phyloP scores from a whole-genome alignment of 805 yeast genomes.

The Wickerhamomyces ciferrii region DNA sequence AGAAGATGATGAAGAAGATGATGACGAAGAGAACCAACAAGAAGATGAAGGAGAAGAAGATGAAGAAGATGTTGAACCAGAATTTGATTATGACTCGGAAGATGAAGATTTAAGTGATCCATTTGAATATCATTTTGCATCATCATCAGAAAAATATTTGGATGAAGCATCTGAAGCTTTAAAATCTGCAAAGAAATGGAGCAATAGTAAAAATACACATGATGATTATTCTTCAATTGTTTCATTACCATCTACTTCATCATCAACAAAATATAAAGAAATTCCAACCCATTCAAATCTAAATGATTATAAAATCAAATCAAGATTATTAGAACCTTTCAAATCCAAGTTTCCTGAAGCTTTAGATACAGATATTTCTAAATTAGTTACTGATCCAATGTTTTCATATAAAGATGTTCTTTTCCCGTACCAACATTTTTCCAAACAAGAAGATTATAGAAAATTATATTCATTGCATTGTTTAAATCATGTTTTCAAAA shows the following conservation, averaged over 20 bases:
- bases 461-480: slow-evolving; percentile 65
- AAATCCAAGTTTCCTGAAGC: slow-evolving; percentile 11
- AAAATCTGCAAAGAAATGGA: slow-evolving; percentile 19
- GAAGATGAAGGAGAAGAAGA: slow-evolving; percentile 23
- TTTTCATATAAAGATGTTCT: slow-evolving; percentile 69
- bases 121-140: slow-evolving; percentile 70
- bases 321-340: slow-evolving; percentile 30
- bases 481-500: slow-evolving; percentile 78
- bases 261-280: slow-evolving; percentile 12
- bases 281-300: slow-evolving; percentile 17
- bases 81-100: slow-evolving; percentile 24
- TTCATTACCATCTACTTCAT: slow-evolving; percentile 22
- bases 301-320: slow-evolving; percentile 39
- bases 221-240: slow-evolving; percentile 13
- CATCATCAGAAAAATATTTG: slow-evolving; percentile 28
- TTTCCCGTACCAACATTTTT: slow-evolving; percentile 48
- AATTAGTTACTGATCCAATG: slow-evolving; percentile 54
- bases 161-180: slow-evolving; percentile 32
- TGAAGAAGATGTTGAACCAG: slow-evolving; percentile 15
- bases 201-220: slow-evolving; percentile 16
- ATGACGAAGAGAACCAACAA: slow-evolving; percentile 28
- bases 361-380: slow-evolving; percentile 40
- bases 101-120: slow-evolving; percentile 55
- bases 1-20: slow-evolving; percentile 19
- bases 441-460: slow-evolving; percentile 45